Conservation (phyloP, 2,329 filamentous ascomycete species). For the Cladosporium phlei region DNA sequence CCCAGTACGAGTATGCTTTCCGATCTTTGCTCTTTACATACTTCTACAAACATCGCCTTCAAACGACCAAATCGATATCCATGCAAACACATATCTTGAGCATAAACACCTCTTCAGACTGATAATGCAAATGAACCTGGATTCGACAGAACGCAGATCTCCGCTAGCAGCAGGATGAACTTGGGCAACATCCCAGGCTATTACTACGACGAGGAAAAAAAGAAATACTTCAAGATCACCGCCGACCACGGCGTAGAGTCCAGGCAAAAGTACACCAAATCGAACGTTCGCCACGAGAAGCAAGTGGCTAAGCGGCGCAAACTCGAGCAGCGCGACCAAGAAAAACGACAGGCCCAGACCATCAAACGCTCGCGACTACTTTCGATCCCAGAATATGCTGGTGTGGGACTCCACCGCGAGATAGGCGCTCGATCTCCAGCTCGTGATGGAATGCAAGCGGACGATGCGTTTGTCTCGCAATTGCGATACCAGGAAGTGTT, state of each 20-base stretch:
- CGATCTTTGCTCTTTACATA: too few relatives aligned
- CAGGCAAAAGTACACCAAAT: conserved; percentile 37
- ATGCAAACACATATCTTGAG: too few relatives aligned
- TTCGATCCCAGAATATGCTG: conserved; percentile 8
- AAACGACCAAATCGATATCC: too few relatives aligned
- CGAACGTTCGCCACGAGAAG: conserved; percentile 36
- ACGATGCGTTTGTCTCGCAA: conserved; percentile 22
- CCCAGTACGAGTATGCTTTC: too few relatives aligned
- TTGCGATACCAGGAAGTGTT: conserved; percentile 11
- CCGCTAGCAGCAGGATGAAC: conserved; percentile 31
- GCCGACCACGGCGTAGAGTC: conserved; percentile 33
- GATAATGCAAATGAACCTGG: conserved; percentile 4
- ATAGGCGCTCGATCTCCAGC: background rate
- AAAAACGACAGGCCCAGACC: conserved; percentile 21
- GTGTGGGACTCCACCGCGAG: conserved; percentile 15
- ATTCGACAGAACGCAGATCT: background rate
- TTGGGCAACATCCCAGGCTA: conserved; percentile 44
- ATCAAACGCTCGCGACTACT: conserved; percentile 16
- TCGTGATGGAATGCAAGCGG: conserved; percentile 16
- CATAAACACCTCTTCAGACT: too few relatives aligned
- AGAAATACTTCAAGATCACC: conserved; percentile 48
- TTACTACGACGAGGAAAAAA: conserved; percentile 45
- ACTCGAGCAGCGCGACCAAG: conserved; percentile 18
- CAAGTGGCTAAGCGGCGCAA: conserved; percentile 31
- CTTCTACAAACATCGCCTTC: too few relatives aligned